phyloP scores from a whole-genome alignment of 805 yeast genomes.

The Sugiyamaella chiloensis region DNA sequence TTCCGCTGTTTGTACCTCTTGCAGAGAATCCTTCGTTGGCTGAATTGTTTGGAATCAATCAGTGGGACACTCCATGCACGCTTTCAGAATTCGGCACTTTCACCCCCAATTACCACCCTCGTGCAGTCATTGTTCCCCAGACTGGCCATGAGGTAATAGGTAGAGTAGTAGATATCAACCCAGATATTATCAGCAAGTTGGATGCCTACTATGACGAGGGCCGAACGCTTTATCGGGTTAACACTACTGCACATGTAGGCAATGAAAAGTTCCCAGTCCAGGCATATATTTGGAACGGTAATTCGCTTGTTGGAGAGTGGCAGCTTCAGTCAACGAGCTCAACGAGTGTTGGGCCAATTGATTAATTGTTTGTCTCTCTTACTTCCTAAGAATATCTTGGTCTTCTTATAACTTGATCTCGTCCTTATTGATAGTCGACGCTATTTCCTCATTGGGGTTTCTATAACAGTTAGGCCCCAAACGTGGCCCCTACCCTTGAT shows the following conservation, averaged over 20 bases:
- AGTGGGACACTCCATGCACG: not conserved
- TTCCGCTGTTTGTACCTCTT: slow-evolving; percentile 1
- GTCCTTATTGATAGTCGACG: too few relatives aligned
- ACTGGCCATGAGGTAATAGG: slow-evolving; percentile 5
- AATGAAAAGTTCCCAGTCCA: not conserved
- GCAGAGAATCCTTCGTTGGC: slow-evolving; percentile 1
- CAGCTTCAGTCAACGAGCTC: slow-evolving; percentile 7
- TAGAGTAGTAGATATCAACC: not conserved
- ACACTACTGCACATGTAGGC: not conserved
- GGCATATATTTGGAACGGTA: slow-evolving; percentile 20
- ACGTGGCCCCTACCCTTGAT: too few relatives aligned
- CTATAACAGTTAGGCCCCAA: too few relatives aligned
- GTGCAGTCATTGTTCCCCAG: slow-evolving; percentile 2
- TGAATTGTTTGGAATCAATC: not conserved
- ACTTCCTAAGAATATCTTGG: too few relatives aligned
- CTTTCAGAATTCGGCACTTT: slow-evolving; percentile 3
- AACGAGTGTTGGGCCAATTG: too few relatives aligned
- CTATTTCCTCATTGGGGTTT: too few relatives aligned
- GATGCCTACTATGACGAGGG: slow-evolving; percentile 18
- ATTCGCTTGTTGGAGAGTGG: slow-evolving; percentile 18
- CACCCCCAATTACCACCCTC: slow-evolving; percentile 7
- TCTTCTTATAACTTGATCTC: too few relatives aligned
- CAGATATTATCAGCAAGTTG: not conserved
- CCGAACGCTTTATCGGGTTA: slow-evolving; percentile 10
- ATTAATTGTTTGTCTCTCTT: too few relatives aligned